Conservation (phyloP, 768 basidiomycete species). For the Pleurotus ostreatus region DNA sequence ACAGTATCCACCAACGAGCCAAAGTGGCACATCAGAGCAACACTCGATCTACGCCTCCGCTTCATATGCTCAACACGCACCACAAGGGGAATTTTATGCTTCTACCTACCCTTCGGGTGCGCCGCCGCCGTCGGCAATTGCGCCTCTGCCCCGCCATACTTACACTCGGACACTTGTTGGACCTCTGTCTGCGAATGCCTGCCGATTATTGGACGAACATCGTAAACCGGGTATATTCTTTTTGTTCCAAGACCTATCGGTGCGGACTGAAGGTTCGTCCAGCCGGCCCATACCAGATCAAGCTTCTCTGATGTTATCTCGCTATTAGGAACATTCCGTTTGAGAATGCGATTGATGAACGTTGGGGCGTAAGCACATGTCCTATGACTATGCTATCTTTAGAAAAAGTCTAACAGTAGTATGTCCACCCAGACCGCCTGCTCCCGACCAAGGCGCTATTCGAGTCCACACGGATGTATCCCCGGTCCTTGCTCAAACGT, state of each 20-base stretch:
- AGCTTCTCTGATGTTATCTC: conserved; percentile 4
- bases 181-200: conserved; percentile 82
- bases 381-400: conserved; percentile 11
- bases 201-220: conserved; percentile 80
- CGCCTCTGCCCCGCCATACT: conserved; percentile 57
- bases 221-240: conserved; percentile 89
- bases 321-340: conserved; percentile 70
- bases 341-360: conserved; percentile 86
- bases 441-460: conserved; percentile 64
- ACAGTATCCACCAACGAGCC: conserved; percentile 21
- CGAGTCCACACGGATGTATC: conserved; percentile 66
- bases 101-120: conserved; percentile 21
- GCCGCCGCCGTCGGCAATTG: conserved; percentile 25
- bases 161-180: conserved; percentile 91
- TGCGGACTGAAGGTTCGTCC: conserved; percentile 80
- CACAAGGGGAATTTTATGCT: conserved; percentile 20
- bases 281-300: neutral
- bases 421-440: conserved; percentile 50
- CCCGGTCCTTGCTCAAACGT: conserved; percentile 79
- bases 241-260: conserved; percentile 91
- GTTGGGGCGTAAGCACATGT: conserved; percentile 75
- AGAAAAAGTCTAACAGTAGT: conserved; percentile 10
- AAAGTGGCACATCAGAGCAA: conserved; percentile 22
- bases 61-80: conserved; percentile 25
- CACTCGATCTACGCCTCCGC: conserved; percentile 21